Conservation (phyloP, 768 basidiomycete genomes). For the Macrocybe gigantea region DNA sequence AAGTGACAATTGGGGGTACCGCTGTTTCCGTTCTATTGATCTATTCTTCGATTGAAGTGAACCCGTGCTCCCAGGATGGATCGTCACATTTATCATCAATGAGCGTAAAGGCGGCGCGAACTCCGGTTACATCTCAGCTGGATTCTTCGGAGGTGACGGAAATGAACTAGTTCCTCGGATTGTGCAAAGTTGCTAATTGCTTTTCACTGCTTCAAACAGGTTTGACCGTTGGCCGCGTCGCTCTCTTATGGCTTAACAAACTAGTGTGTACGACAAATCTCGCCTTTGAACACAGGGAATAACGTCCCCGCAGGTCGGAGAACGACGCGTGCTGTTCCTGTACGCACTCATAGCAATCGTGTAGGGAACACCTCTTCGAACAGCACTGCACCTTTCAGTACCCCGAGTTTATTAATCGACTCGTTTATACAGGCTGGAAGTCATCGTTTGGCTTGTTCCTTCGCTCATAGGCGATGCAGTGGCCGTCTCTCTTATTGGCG, state of each 20-base stretch:
- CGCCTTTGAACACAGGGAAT: background rate
- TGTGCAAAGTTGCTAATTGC: background rate
- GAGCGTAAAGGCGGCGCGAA: constrained; percentile 30
- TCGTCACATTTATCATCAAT: constrained; percentile 50
- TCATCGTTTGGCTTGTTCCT: constrained; percentile 66
- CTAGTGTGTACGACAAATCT: constrained; percentile 24
- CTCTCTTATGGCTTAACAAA: constrained; percentile 49
- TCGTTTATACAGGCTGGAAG: constrained; percentile 39
- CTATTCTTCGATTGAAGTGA: background rate
- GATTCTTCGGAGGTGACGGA: constrained; percentile 19
- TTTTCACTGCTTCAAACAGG: constrained; percentile 25
- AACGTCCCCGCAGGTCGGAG: constrained; percentile 36
- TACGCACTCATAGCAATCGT: constrained; percentile 46
- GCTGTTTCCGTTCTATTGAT: background rate
- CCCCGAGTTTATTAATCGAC: background rate
- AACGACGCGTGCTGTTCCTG: constrained; percentile 45
- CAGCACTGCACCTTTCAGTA: background rate
- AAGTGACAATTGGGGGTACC: constrained; percentile 51
- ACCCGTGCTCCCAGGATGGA: constrained; percentile 46
- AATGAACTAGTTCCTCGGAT: background rate
- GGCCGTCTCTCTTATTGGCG: constrained; percentile 57
- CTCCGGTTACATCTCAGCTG: constrained; percentile 20
- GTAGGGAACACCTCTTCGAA: constrained; percentile 20
- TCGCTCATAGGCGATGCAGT: constrained; percentile 61
- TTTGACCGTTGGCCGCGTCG: constrained; percentile 50